These are phyloP conservation scores for Pichia heedii DNA, from an alignment of 805 yeast species.

Conservation along the genomic window DNA sequence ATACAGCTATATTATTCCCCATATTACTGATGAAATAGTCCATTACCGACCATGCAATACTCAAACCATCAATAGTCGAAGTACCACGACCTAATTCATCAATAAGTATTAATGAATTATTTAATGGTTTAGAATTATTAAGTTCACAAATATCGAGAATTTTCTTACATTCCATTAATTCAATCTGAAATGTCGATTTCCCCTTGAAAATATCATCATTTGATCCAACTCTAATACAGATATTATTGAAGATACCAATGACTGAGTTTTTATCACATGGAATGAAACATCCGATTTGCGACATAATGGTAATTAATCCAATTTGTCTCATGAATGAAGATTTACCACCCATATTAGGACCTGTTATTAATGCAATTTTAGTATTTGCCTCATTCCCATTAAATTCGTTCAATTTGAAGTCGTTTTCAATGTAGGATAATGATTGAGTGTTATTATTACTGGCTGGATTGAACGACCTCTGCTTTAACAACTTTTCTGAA, in stretches of 20 bases:
- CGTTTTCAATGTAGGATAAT: slow-evolving; percentile 56
- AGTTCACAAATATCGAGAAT: slow-evolving; percentile 42
- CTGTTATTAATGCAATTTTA: slow-evolving; percentile 61
- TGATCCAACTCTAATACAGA: slow-evolving; percentile 67
- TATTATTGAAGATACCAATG: slow-evolving; percentile 53
- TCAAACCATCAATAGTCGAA: slow-evolving; percentile 63
- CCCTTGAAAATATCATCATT: slow-evolving; percentile 67
- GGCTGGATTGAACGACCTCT: background rate
- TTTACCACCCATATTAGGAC: slow-evolving; percentile 88
- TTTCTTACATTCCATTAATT: slow-evolving; percentile 55
- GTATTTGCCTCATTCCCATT: slow-evolving; percentile 24
- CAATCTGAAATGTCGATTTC: slow-evolving; percentile 78
- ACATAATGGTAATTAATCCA: slow-evolving; percentile 61
- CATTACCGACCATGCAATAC: slow-evolving; percentile 69
- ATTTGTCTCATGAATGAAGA: slow-evolving; percentile 68
- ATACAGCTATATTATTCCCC: slow-evolving; percentile 41
- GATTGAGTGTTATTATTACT: background rate
- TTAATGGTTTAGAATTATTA: slow-evolving; percentile 1
- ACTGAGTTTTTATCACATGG: slow-evolving; percentile 50
- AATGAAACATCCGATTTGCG: slow-evolving; percentile 68
- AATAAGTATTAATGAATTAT: slow-evolving; percentile 49
- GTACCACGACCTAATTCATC: slow-evolving; percentile 79
- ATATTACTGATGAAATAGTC: slow-evolving; percentile 39
- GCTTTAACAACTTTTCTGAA: slow-evolving; percentile 16
- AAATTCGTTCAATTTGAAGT: slow-evolving; percentile 34